Evolutionary conservation across 371 early-diverging fungal species (phyloP).

Genomic region (Agmasoma carcini): DNA sequence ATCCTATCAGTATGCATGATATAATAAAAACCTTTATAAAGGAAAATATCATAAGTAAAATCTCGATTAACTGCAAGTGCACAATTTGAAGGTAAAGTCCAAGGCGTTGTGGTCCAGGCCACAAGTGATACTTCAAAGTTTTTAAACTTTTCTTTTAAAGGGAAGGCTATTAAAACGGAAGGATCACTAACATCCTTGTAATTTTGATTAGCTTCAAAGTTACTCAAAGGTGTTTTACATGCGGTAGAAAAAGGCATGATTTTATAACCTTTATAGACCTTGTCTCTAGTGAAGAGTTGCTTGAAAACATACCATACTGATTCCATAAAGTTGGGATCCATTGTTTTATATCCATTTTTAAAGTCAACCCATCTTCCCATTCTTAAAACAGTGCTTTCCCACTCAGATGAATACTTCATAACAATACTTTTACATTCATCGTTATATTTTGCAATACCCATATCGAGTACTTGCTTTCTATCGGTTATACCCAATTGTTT

Average conservation of each 20-base stretch:
- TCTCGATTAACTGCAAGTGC: conserved; percentile 78
- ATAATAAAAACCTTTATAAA: conserved; percentile 37
- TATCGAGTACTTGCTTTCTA: conserved; percentile 67
- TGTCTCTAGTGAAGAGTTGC: conserved; percentile 78
- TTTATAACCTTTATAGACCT: conserved; percentile 84
- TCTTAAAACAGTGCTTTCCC: conserved; percentile 84
- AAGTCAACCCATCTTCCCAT: conserved; percentile 99
- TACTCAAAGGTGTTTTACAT: conserved; percentile 84
- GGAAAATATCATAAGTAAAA: conserved; percentile 80
- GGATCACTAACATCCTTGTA: conserved; percentile 96
- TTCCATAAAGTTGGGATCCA: conserved; percentile 87
- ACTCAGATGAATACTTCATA: conserved; percentile 84
- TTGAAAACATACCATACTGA: conserved; percentile 98
- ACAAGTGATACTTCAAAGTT: conserved; percentile 67
- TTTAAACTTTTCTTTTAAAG: conserved; percentile 57
- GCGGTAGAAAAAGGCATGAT: conserved; percentile 98
- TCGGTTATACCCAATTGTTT: conserved; percentile 73
- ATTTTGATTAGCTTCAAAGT: conserved; percentile 95
- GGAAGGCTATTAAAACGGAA: conserved; percentile 81
- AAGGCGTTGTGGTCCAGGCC: conserved; percentile 99
- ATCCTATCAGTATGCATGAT: conserved; percentile 29
- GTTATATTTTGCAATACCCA: conserved; percentile 98
- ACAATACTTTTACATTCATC: conserved; percentile 92
- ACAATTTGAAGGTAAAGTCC: conserved; percentile 94
- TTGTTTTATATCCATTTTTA: conserved; percentile 93